A percentile compares a stretch with the other conserved stretches of the same genome.
phyloP scores from a whole-genome alignment of 2,329 filamentous ascomycete genomes.

The Ceratocystis ficicola region DNA sequence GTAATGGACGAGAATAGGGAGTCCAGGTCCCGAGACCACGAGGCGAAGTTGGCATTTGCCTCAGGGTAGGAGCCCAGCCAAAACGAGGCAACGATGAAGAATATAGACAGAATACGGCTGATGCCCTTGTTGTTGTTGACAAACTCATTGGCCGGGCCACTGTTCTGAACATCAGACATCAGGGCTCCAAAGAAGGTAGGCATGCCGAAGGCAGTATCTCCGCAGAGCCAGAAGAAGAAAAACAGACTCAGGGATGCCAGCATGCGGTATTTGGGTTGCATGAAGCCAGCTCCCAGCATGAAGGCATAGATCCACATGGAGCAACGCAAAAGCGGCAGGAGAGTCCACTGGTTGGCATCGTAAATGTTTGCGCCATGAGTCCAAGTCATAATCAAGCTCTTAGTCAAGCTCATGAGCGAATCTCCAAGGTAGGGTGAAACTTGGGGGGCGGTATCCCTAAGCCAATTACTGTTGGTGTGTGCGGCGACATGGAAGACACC shows the following conservation, averaged over 20 bases:
- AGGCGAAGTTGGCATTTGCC: slow-evolving; percentile 39
- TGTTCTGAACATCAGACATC: slow-evolving; percentile 46
- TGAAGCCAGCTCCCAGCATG: slow-evolving; percentile 39
- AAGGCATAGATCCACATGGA: slow-evolving; percentile 44
- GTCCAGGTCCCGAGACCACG: slow-evolving; percentile 41
- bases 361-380: slow-evolving; percentile 39
- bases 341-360: slow-evolving; percentile 48
- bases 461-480: slow-evolving; percentile 26
- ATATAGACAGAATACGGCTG: slow-evolving; percentile 35
- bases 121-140: slow-evolving; percentile 35
- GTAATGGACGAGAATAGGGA: slow-evolving; percentile 35
- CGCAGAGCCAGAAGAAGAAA: slow-evolving; percentile 37
- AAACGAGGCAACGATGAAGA: slow-evolving; percentile 42
- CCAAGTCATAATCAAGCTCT: slow-evolving; percentile 41
- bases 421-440: slow-evolving; percentile 33
- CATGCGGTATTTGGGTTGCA: slow-evolving; percentile 40
- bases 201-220: slow-evolving; percentile 37
- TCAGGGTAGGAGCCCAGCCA: slow-evolving; percentile 50
- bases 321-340: slow-evolving; percentile 42
- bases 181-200: slow-evolving; percentile 52
- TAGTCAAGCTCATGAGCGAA: slow-evolving; percentile 28
- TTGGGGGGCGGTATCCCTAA: slow-evolving; percentile 35
- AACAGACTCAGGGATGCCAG: slow-evolving; percentile 36
- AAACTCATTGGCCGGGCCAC: slow-evolving; percentile 38
- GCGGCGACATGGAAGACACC: slow-evolving; percentile 45